Evolutionary conservation across 345 rosid species (phyloP).

Genomic region (Euphorbia peplus): DNA sequence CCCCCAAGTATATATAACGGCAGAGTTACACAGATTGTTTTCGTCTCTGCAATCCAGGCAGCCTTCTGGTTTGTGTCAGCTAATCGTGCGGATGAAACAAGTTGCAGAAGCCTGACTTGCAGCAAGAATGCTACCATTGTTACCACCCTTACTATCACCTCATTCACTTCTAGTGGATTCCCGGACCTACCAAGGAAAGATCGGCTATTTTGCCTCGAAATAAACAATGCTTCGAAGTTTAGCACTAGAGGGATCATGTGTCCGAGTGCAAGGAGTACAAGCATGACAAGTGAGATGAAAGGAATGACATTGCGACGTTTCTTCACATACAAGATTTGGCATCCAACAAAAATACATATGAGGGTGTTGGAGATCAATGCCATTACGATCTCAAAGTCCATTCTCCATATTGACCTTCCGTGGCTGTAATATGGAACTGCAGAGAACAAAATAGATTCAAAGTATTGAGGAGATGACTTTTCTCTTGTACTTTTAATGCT

Average conservation of each 20-base stretch:
- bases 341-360: conserved; percentile 17
- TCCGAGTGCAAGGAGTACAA: conserved; percentile 16
- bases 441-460: conserved; percentile 5
- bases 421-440: conserved; percentile 15
- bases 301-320: conserved; percentile 13
- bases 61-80: conserved; percentile 18
- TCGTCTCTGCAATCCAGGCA: conserved; percentile 24
- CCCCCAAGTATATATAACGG: conserved; percentile 19
- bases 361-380: conserved; percentile 21
- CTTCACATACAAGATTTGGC: conserved; percentile 23
- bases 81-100: conserved; percentile 14
- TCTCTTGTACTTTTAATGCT: background rate
- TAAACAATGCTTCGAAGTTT: conserved; percentile 28
- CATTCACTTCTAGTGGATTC: conserved; percentile 21
- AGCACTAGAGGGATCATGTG: conserved; percentile 26
- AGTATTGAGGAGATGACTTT: conserved; percentile 1
- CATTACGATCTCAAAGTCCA: conserved; percentile 26
- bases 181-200: background rate
- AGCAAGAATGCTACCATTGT: conserved; percentile 25
- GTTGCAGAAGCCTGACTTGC: conserved; percentile 25
- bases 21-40: conserved; percentile 15
- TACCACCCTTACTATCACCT: conserved; percentile 21
- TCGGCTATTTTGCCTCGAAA: background rate
- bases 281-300: conserved; percentile 27
- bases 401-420: conserved; percentile 15